Conservation (phyloP, 768 basidiomycete genomes). For the Suillus luteus region DNA sequence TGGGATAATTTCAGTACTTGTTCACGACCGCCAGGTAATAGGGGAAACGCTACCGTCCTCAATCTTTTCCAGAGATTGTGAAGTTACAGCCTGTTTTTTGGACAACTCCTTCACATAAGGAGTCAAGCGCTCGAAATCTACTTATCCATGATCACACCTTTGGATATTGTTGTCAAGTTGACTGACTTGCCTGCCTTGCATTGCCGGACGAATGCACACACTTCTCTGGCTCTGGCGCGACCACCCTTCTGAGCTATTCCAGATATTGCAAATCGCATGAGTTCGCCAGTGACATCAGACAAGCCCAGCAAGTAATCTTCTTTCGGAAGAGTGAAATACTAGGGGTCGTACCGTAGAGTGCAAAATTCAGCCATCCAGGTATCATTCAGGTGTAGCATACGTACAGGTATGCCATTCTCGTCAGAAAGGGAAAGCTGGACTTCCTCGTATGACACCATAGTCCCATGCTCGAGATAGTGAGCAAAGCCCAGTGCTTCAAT, state of each 20-base stretch:
- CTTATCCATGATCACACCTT: slow-evolving; percentile 8
- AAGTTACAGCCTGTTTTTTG: slow-evolving; percentile 88
- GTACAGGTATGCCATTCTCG: slow-evolving; percentile 61
- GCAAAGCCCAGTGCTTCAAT: slow-evolving; percentile 92
- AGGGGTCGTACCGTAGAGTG: slow-evolving; percentile 13
- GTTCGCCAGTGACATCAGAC: slow-evolving; percentile 93
- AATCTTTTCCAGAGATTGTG: slow-evolving; percentile 90
- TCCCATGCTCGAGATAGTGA: slow-evolving; percentile 73
- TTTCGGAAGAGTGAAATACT: slow-evolving; percentile 78
- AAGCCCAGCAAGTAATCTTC: slow-evolving; percentile 92
- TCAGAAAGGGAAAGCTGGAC: slow-evolving; percentile 69
- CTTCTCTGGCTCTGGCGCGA: slow-evolving; percentile 57
- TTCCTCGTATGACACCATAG: slow-evolving; percentile 66
- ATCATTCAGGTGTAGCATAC: slow-evolving; percentile 31
- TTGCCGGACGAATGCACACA: slow-evolving; percentile 70
- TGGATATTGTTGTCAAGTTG: neutral
- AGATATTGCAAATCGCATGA: slow-evolving; percentile 94
- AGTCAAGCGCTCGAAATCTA: slow-evolving; percentile 80
- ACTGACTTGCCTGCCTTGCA: slow-evolving; percentile 65
- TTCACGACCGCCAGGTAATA: slow-evolving; percentile 2
- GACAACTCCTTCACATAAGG: slow-evolving; percentile 70
- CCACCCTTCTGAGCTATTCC: slow-evolving; percentile 70
- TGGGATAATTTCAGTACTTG: slow-evolving; percentile 30
- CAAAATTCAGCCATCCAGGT: slow-evolving; percentile 5
- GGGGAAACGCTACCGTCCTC: slow-evolving; percentile 69